Evolutionary conservation across 768 basidiomycete species (phyloP), one percentile per base, ranked within the genome.

Genomic region (Nevesoporus exiguus): DNA sequence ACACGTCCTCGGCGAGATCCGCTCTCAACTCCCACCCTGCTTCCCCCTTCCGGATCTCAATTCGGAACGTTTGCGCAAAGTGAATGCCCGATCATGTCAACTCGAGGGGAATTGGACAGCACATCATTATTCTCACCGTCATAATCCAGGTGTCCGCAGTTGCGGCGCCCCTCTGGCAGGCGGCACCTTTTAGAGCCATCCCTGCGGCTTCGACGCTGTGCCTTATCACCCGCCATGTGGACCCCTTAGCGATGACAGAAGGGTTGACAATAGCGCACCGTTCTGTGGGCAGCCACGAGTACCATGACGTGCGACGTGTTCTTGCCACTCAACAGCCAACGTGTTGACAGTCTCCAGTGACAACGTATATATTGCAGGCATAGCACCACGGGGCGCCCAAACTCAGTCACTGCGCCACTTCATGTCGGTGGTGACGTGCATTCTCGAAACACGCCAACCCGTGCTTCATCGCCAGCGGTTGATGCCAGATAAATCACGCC

Each of bases 1-100:
- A 55, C 42, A 43, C 46, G 39, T 43, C 40, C 49, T 48, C 51
- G 59, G 59, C n/a, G 66, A 66, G 65, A 67, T 66, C 65, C 65
- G 65, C 50, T 52, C 64, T 58, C 66, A 65, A 51, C 55, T 67
- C 51, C 59, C 54, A 42, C 51, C 33, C 21, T 39, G 49, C 48
- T 22, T 11, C 29, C 14, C 33, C 30, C 46, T 21, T 40, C 53
- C 65, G 65, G 65, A 66, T 67, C 66, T 65, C 60, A 54, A 52
- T 51, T 56, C 56, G 58, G 54, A 50, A 22, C 41, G 42, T 55
- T 51, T 39, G 42, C 29, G 46, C 61, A 66, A 57, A 55, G 59
- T 64, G 37, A 57, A 55, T 52, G 52, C 44, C 63, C 63, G 58
- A 66, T 66, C 58, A 58, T 48, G 47, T 54, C 40, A 51, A 30